Percentiles rank a stretch among this genome's conserved stretches.
phyloP scores from a whole-genome alignment of 148 eudicot genomes.

The Dysphania ambrosioides region DNA sequence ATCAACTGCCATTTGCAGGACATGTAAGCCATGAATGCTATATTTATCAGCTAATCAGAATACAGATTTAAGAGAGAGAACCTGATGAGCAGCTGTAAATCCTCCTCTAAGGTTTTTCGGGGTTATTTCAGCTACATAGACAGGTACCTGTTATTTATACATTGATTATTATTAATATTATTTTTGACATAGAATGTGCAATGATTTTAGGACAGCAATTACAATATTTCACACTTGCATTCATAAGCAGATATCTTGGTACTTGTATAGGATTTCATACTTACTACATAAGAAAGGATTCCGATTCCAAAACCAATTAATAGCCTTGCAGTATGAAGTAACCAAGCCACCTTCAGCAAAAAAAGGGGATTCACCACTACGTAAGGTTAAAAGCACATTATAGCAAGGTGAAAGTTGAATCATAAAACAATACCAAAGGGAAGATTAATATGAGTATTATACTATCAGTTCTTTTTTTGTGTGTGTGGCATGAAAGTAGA shows the following conservation, averaged over 20 bases:
- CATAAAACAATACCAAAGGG: not conserved
- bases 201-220: not conserved
- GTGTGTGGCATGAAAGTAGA: not conserved
- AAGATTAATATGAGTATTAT: not conserved
- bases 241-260: not conserved
- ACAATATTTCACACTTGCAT: not conserved
- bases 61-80: constrained; percentile 22
- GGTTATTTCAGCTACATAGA: constrained; percentile 83
- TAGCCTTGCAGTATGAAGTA: constrained; percentile 65
- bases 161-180: no score
- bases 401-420: not conserved
- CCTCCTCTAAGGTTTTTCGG: constrained; percentile 81
- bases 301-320: constrained; percentile 65
- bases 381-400: not conserved
- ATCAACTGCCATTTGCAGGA: constrained; percentile 51
- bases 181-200: no score
- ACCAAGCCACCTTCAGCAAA: constrained; percentile 52
- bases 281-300: constrained; percentile 71
- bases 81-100: constrained; percentile 73
- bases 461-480: not conserved
- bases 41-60: not conserved
- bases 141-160: constrained; percentile 78
- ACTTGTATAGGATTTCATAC: constrained; percentile 1
- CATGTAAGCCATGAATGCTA: not conserved
- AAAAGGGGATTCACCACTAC: not conserved